A percentile compares a stretch with the other conserved stretches of the same genome.
Evolutionary conservation across 371 early-diverging fungal species (phyloP).

Genomic region (Mortierella sp.): DNA sequence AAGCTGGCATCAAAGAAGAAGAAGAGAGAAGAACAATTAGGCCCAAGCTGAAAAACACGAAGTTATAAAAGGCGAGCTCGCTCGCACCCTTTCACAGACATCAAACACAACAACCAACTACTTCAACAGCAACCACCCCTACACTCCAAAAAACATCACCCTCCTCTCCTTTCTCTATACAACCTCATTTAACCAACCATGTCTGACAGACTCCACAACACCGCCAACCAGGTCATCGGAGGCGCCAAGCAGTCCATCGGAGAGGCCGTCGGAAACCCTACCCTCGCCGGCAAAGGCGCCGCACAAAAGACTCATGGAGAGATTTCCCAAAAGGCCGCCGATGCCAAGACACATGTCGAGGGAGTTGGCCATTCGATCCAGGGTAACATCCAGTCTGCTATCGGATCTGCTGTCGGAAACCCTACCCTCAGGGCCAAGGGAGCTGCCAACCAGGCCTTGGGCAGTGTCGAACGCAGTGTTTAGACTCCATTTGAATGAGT

Average conservation of each 20-base stretch:
- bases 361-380: slow-evolving; percentile 52
- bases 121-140: not conserved
- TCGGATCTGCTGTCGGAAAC: slow-evolving; percentile 61
- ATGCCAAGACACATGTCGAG: slow-evolving; percentile 40
- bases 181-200: not conserved
- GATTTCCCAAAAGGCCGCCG: slow-evolving; percentile 28
- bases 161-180: not conserved
- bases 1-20: not conserved
- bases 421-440: slow-evolving; percentile 60
- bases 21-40: not conserved
- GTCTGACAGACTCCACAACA: slow-evolving; percentile 14
- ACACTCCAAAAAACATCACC: not conserved
- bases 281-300: slow-evolving; percentile 41
- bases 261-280: slow-evolving; percentile 34
- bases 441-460: slow-evolving; percentile 57
- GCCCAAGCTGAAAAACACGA: not conserved
- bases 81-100: not conserved
- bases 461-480: slow-evolving; percentile 46
- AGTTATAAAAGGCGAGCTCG: not conserved
- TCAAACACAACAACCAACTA: not conserved
- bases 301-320: slow-evolving; percentile 50
- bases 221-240: slow-evolving; percentile 44
- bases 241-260: slow-evolving; percentile 47
- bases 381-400: slow-evolving; percentile 61
- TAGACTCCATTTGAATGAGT: not conserved